Evolutionary conservation across 2,329 filamentous ascomycete genomes (phyloP).

Genomic region (Botrytis pseudocinerea): DNA sequence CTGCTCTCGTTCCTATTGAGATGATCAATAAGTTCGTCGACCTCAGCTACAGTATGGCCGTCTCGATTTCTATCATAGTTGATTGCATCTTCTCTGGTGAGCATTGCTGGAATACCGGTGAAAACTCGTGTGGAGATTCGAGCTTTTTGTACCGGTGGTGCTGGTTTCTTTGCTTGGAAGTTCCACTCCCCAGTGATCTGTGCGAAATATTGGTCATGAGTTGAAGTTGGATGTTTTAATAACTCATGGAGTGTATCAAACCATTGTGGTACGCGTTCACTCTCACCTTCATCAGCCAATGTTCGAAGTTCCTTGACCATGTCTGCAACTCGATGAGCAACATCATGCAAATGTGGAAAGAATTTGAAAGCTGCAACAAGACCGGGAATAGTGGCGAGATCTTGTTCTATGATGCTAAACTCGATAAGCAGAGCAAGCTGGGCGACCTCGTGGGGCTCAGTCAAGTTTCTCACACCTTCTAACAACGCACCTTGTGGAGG

Average conservation of each 20-base stretch:
- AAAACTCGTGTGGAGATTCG: not conserved
- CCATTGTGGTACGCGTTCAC: constrained; percentile 3
- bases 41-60: not conserved
- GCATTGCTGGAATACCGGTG: not conserved
- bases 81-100: not conserved
- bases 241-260: constrained; percentile 4
- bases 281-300: not conserved
- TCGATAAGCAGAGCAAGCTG: not conserved
- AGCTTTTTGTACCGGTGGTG: not conserved
- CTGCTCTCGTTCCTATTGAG: constrained; percentile 4
- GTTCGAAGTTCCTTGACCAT: not conserved
- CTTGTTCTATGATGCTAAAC: not conserved
- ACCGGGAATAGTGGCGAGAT: not conserved
- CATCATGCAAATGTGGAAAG: not conserved
- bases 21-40: not conserved
- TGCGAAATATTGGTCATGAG: not conserved
- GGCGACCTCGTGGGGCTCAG: not conserved
- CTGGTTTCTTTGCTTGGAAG: not conserved
- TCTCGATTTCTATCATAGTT: not conserved
- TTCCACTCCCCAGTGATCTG: not conserved
- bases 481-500: not conserved
- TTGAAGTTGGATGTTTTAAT: not conserved
- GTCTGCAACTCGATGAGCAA: not conserved
- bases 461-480: not conserved
- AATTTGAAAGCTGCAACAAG: not conserved